Evolutionary conservation across 257 asterid species (phyloP).

Genomic region (Solanum pinnatisectum): DNA sequence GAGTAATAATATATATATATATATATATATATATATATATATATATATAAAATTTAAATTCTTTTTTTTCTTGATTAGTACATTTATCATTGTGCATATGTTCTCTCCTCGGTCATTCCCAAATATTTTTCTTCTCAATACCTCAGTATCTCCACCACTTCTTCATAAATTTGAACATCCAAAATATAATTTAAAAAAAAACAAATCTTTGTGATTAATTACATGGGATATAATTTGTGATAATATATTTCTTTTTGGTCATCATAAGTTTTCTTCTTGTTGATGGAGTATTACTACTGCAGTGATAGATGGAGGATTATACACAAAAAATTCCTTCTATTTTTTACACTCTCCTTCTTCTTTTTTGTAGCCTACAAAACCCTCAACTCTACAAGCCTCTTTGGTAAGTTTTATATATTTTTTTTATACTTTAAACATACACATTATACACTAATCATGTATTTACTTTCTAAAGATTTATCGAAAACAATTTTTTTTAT

Average conservation of each 20-base stretch:
- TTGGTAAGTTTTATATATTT: constrained; percentile 12
- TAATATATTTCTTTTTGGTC: not conserved
- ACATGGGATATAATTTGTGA: not conserved
- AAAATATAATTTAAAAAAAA: not conserved
- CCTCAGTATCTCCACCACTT: not conserved
- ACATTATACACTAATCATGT: no score
- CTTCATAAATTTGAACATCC: not conserved
- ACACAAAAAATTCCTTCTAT: not conserved
- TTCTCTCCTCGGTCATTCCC: not conserved
- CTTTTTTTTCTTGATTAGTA: not conserved
- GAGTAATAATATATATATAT: no score
- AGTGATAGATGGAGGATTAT: constrained; percentile 5
- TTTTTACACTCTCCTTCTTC: constrained; percentile 1
- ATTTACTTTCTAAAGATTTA: no score
- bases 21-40: no score
- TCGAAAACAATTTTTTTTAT: no score
- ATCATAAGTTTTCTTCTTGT: not conserved
- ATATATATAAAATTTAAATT: no score
- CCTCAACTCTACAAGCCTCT: not conserved
- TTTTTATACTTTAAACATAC: not conserved
- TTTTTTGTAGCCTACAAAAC: not conserved
- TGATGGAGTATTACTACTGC: constrained; percentile 12
- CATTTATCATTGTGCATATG: not conserved
- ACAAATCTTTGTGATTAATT: not conserved
- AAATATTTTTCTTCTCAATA: not conserved